These are phyloP conservation scores for Diaporthe velutina DNA, from an alignment of 2,329 filamentous ascomycete genomes.

Conservation along the genomic window DNA sequence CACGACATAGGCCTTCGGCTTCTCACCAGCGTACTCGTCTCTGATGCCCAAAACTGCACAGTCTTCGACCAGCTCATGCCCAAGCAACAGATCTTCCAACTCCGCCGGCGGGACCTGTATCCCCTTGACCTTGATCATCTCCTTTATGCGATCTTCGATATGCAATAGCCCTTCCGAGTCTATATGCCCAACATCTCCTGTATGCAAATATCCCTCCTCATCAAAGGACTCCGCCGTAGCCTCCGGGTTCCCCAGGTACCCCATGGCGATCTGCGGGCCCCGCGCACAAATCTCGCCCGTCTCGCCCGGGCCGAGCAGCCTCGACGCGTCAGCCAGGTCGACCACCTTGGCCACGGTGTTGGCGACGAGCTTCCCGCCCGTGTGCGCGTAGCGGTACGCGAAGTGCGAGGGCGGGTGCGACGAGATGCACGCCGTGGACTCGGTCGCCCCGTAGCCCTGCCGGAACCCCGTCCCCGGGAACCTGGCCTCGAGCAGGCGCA, in stretches of 20 bases:
- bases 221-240: constrained; percentile 65
- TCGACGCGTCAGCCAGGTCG: constrained; percentile 47
- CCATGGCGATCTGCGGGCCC: constrained; percentile 64
- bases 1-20: constrained; percentile 74
- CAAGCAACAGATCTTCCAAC: constrained; percentile 48
- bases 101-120: constrained; percentile 49
- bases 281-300: constrained; percentile 58
- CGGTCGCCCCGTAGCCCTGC: constrained; percentile 78
- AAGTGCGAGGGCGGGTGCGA: constrained; percentile 69
- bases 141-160: constrained; percentile 74
- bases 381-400: constrained; percentile 68
- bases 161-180: constrained; percentile 68
- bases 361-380: constrained; percentile 68
- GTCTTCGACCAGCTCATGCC: constrained; percentile 62
- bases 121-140: constrained; percentile 58
- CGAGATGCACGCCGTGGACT: constrained; percentile 73
- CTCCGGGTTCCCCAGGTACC: constrained; percentile 58
- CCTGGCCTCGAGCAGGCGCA: constrained; percentile 65
- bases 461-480: constrained; percentile 73
- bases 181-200: constrained; percentile 68
- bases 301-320: constrained; percentile 56
- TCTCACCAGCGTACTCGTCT: constrained; percentile 64
- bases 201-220: constrained; percentile 69
- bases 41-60: constrained; percentile 71
- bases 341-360: constrained; percentile 72